Evolutionary conservation across 1,139 yeast species (phyloP).

Genomic region (Williopsis jadinii): DNA sequence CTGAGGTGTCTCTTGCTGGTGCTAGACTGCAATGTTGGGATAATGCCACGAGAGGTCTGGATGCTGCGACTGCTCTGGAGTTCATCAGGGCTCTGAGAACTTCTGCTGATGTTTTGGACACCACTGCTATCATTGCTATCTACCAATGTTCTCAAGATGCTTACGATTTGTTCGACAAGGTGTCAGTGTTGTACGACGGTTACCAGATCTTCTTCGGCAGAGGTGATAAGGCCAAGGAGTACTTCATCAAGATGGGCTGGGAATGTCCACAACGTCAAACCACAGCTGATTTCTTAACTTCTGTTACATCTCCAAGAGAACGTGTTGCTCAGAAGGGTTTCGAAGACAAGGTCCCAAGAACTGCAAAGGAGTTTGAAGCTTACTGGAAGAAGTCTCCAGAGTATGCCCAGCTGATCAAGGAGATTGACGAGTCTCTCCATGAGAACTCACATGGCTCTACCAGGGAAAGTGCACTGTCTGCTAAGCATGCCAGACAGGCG

Average conservation of each 20-base stretch:
- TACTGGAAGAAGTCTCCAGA: slow-evolving; percentile 65
- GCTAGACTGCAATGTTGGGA: too few species aligned
- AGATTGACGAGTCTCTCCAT: slow-evolving; percentile 30
- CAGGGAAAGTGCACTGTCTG: slow-evolving; percentile 30
- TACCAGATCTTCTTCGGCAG: slow-evolving; percentile 72
- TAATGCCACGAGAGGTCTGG: slow-evolving; percentile 69
- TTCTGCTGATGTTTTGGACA: slow-evolving; percentile 49
- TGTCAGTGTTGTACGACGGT: slow-evolving; percentile 73
- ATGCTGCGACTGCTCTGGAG: slow-evolving; percentile 72
- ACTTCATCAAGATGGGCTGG: too few species aligned
- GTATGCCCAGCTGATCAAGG: slow-evolving; percentile 33
- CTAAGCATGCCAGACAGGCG: slow-evolving; percentile 50
- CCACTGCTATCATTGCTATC: slow-evolving; percentile 70
- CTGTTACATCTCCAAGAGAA: too few species aligned
- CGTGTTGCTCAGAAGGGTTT: slow-evolving; percentile 48
- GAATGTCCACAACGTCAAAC: too few species aligned
- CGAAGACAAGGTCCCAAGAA: slow-evolving; percentile 58
- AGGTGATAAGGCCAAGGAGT: slow-evolving; percentile 48
- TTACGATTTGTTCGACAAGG: too few species aligned
- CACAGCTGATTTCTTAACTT: too few species aligned
- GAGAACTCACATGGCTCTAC: slow-evolving; percentile 14
- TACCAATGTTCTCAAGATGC: slow-evolving; percentile 84
- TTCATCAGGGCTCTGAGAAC: slow-evolving; percentile 63
- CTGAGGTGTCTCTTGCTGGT: slow-evolving; percentile 55
- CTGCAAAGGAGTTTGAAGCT: slow-evolving; percentile 62